Evolutionary conservation across 2,329 filamentous ascomycete genomes (phyloP), one percentile per base, ranked within the genome.

Genomic region (Xylariaceae sp.): DNA sequence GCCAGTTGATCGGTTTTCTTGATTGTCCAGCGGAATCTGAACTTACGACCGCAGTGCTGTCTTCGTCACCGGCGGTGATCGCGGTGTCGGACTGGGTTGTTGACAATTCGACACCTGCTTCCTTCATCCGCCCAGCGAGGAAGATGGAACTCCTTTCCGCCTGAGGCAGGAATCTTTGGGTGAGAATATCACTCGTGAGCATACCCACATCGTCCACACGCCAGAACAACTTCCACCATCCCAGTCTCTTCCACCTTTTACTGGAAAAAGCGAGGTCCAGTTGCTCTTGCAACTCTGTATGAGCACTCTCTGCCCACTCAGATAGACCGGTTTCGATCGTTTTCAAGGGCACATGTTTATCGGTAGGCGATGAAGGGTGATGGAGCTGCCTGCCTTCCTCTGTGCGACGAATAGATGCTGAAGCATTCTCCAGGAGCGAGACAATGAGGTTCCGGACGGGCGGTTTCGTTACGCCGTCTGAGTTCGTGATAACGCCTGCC

Each of bases 171-270:
- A 95, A 97, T 5, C 81, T 79, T 60, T 85, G 84, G 56, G 82
- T 80, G 2, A 96, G 75, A 57, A 96, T 86, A 62, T 94, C 88
- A 1, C 84, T 83, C 2, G 88, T 85, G 52, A 96, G 84, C 79
- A 92, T 87, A 2, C 84, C 83, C 8, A 96, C 89, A 65, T 96
- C 92, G 67, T 97, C 92, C 29, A 94, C 91, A 26, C 90, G 84
- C 91, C 91, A 96, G 68, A 96, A 91, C 0, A 97, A 79, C 69
- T 95, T 95, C 87, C 90, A 96, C 91, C 92, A 97, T 12, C 85
- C 80, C 3, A 96, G 76, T 59, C 88, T 86, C 30, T 83, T 81
- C 92, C 92, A 96, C 40, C 84, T 78, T 19, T 75, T 78, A n/a
- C 88, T 84, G 0, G 80, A 76, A 63, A 96, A 92, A 0, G 89